Evolutionary conservation across 257 asterid species (phyloP), one percentile per base, ranked within the genome.

Genomic region (Coffea canephora): DNA sequence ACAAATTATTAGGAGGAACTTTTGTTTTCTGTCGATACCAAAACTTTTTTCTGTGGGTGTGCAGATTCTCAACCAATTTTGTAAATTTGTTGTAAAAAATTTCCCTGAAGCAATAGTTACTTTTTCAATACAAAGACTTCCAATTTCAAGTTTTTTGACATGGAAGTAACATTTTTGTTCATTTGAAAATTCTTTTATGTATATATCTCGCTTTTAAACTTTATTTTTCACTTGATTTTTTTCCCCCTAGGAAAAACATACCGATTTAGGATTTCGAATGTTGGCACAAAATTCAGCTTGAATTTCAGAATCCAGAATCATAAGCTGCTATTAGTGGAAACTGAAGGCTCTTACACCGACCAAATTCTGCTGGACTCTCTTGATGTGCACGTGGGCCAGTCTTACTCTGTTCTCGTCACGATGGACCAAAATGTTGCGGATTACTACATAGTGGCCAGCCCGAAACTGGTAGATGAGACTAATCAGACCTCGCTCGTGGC

Each of bases 381-480:
- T 0, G 97, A 92, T 3, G 88, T 92, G 59, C 96, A 92, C 76
- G 88, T 90, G 4, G 97, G 97, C 34, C 97, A 92, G 52, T 92
- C 96, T 49, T 92, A 92, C 82, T 91, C 96, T 23, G 94, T 91
- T 71, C 90, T 92, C 50, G 88, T 92, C 55, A 84, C 91, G 59
- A 83, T 89, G 36, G 85, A 87, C 80, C 89, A 89, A 54, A n/a
- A 71, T n/a, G 64, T 69, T 1, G 78, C 72, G 3, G 97, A 93
- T 78, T 91, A 88, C 64, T 93, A 90, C 62, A 62, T 91, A 0
- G 95, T 90, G 0, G 95, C 97, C 8, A 90, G 87, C 65, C 95
- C 97, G 0, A 91, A 89, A 84, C 74, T 86, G 87, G 80, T 71
- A 1, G 59, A 81, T 16, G 21, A 61, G 46, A 73, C 81, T 2